Conservation (phyloP, 208 protist genomes). For the Leptomonas pyrrhocoris region DNA sequence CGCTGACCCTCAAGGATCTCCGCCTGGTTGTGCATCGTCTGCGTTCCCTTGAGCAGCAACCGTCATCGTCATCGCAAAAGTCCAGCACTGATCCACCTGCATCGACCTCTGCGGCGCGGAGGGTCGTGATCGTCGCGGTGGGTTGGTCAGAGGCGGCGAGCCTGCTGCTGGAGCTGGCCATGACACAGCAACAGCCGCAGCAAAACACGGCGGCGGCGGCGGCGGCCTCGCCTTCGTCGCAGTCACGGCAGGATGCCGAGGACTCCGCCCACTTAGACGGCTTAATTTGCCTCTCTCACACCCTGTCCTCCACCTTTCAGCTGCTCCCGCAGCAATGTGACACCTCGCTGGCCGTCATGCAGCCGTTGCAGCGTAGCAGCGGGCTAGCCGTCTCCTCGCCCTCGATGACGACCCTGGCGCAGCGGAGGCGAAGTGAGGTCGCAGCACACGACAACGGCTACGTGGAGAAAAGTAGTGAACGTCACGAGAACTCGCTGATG, state of each 20-base stretch:
- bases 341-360: background rate
- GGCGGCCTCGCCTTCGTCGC: no score
- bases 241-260: no score
- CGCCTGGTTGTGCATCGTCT: conserved; percentile 19
- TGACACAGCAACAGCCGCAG: conserved; percentile 28
- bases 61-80: background rate
- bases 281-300: conserved; percentile 47
- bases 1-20: conserved; percentile 20
- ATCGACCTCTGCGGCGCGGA: background rate
- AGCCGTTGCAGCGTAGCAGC: background rate
- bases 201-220: background rate
- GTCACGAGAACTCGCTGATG: background rate
- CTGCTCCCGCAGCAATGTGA: conserved; percentile 25
- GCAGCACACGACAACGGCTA: background rate
- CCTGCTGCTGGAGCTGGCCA: conserved; percentile 47
- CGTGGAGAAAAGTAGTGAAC: background rate
- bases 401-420: no score
- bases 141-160: conserved; percentile 48
- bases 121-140: conserved; percentile 38
- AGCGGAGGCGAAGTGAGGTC: background rate
- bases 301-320: conserved; percentile 41
- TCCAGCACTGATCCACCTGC: background rate
- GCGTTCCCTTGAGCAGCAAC: conserved; percentile 1
- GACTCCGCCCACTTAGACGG: conserved; percentile 34
- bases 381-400: no score